A percentile compares a stretch with the other conserved stretches of the same genome.
Evolutionary conservation across 495 filamentous ascomycete genomes (phyloP).

Genomic region (Daldinia loculata): DNA sequence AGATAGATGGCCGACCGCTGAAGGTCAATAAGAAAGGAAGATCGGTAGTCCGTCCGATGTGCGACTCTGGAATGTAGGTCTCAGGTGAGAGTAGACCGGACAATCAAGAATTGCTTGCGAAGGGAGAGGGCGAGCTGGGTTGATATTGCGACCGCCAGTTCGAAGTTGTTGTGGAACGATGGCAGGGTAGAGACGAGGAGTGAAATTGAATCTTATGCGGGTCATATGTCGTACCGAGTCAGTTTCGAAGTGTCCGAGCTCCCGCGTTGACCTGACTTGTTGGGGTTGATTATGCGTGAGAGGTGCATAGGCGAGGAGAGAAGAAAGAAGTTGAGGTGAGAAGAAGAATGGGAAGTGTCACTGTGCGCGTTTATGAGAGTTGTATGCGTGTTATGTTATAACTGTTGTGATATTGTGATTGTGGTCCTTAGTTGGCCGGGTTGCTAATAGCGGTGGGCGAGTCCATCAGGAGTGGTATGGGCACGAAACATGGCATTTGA

Average conservation of each 20-base stretch:
- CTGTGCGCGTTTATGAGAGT: slow-evolving; percentile 1
- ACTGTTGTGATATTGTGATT: neutral
- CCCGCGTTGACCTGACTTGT: slow-evolving; percentile 20
- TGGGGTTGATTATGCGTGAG: slow-evolving; percentile 19
- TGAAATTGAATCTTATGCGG: slow-evolving; percentile 41
- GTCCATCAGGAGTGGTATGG: slow-evolving; percentile 30
- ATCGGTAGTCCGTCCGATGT: slow-evolving; percentile 6
- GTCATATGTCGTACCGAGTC: slow-evolving; percentile 37
- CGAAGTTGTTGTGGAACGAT: slow-evolving; percentile 35
- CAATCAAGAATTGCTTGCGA: slow-evolving; percentile 18
- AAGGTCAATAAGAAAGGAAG: slow-evolving; percentile 5
- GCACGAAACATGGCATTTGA: slow-evolving; percentile 36
- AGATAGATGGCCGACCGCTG: slow-evolving; percentile 7
- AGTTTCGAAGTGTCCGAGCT: slow-evolving; percentile 40
- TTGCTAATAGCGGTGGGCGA: slow-evolving; percentile 34
- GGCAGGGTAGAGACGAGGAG: slow-evolving; percentile 24
- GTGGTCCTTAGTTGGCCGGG: slow-evolving; percentile 29
- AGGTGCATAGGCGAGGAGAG: slow-evolving; percentile 6
- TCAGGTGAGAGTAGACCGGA: slow-evolving; percentile 7
- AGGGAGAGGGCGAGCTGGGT: slow-evolving; percentile 18
- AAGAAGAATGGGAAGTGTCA: neutral
- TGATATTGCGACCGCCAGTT: slow-evolving; percentile 37
- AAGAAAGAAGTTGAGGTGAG: neutral
- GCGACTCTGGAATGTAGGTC: slow-evolving; percentile 29
- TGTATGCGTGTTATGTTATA: slow-evolving; percentile 5